A percentile compares a stretch with the other conserved stretches of the same genome.
Evolutionary conservation across 768 basidiomycete genomes (phyloP).

Genomic region (Lentinula boryana): DNA sequence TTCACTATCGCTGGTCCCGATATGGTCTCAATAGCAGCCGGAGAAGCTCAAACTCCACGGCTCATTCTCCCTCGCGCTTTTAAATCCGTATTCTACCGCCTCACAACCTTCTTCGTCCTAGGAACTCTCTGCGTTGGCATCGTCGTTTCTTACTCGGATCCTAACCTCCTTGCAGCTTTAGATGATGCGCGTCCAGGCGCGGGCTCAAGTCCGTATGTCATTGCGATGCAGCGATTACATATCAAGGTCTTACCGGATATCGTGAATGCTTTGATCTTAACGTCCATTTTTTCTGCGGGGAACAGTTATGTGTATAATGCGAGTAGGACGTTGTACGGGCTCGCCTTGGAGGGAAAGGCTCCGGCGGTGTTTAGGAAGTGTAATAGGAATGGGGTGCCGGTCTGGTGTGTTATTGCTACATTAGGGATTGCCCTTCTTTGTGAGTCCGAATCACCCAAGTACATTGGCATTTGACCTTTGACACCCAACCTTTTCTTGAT

Average conservation of each 20-base stretch:
- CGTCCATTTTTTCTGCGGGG: conserved; percentile 66
- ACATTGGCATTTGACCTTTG: neutral
- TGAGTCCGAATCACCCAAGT: conserved; percentile 13
- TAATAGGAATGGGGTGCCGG: conserved; percentile 50
- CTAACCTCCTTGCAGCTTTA: conserved; percentile 41
- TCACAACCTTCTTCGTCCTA: conserved; percentile 73
- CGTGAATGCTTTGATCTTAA: conserved; percentile 67
- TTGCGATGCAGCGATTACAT: conserved; percentile 66
- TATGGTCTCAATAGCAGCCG: conserved; percentile 56
- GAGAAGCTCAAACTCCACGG: conserved; percentile 67
- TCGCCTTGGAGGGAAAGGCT: conserved; percentile 57
- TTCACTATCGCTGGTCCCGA: conserved; percentile 57
- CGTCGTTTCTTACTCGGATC: conserved; percentile 71
- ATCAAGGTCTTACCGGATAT: conserved; percentile 65
- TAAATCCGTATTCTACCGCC: conserved; percentile 71
- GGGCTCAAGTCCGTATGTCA: conserved; percentile 77
- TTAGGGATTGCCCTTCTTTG: conserved; percentile 31
- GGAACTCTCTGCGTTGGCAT: conserved; percentile 71
- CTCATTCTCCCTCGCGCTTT: conserved; percentile 68
- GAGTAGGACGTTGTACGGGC: conserved; percentile 44
- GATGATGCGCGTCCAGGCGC: conserved; percentile 53
- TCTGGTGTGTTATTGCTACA: conserved; percentile 43
- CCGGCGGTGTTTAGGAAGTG: conserved; percentile 48
- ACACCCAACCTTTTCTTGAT: neutral
- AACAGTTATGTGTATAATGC: conserved; percentile 65